Evolutionary conservation across 345 rosid genomes (phyloP).

Genomic region (Turnera subulata): DNA sequence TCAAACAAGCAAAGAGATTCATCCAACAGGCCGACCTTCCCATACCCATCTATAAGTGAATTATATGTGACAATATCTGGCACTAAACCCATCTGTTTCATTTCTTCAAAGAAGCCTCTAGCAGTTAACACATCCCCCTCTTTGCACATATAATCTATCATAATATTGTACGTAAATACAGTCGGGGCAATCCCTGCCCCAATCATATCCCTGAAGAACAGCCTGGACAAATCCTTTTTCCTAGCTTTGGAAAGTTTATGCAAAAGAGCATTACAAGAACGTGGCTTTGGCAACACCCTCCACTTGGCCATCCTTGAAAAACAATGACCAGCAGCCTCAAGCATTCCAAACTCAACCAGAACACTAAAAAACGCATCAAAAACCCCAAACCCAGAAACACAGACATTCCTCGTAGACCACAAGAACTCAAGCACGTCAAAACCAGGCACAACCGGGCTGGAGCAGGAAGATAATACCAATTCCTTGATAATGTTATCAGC

Average conservation of each 20-base stretch:
- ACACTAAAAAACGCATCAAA: conserved; percentile 73
- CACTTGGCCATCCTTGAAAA: conserved; percentile 53
- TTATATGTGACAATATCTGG: conserved; percentile 74
- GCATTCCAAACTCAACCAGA: conserved; percentile 56
- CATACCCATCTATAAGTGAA: conserved; percentile 63
- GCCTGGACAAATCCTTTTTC: conserved; percentile 28
- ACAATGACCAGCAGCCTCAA: conserved; percentile 51
- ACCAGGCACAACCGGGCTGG: conserved; percentile 15
- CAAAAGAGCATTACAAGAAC: conserved; percentile 65
- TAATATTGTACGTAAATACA: conserved; percentile 57
- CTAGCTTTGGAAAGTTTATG: conserved; percentile 41
- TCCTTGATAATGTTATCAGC: conserved; percentile 49
- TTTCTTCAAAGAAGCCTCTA: conserved; percentile 42
- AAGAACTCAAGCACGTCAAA: conserved; percentile 53
- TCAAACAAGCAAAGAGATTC: conserved; percentile 37
- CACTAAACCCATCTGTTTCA: conserved; percentile 47
- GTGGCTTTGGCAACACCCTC: conserved; percentile 51
- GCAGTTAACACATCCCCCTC: conserved; percentile 53
- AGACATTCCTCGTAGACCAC: conserved; percentile 63
- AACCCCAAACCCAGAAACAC: conserved; percentile 54
- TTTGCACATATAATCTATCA: conserved; percentile 66
- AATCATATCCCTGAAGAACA: conserved; percentile 49
- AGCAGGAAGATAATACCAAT: conserved; percentile 29
- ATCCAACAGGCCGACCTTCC: conserved; percentile 52
- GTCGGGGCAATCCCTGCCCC: conserved; percentile 45